phyloP scores from a whole-genome alignment of 805 yeast species.

The Ogataea philodendri region DNA sequence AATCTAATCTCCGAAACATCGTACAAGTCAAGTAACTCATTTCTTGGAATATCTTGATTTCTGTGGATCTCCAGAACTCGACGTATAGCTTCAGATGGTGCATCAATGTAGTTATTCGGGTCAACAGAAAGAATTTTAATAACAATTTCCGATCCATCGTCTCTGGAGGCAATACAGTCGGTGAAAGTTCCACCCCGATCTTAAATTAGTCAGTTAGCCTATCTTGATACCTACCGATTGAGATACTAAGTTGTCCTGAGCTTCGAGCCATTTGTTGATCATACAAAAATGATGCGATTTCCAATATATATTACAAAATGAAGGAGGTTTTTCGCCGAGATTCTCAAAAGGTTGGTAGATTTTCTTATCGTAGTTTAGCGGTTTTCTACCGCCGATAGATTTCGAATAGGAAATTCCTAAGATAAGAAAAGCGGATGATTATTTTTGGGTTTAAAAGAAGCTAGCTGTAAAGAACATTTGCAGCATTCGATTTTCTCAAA shows the following conservation, averaged over 20 bases:
- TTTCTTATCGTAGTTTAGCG: too few relatives aligned
- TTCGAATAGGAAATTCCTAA: neutral
- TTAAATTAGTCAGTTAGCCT: conserved; percentile 22
- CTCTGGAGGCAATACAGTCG: conserved; percentile 57
- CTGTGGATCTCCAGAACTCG: conserved; percentile 63
- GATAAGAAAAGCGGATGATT: neutral
- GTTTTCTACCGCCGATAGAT: neutral
- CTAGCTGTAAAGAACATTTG: too few relatives aligned
- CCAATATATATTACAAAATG: neutral
- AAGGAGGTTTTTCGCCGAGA: conserved; percentile 3
- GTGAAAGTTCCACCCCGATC: conserved; percentile 89
- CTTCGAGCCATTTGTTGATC: conserved; percentile 1
- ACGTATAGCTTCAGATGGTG: conserved; percentile 88
- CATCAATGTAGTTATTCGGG: conserved; percentile 81
- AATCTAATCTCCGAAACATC: conserved; percentile 67
- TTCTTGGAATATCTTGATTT: conserved; percentile 52
- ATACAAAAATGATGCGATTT: too few relatives aligned
- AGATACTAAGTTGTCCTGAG: conserved; percentile 2
- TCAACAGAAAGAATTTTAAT: conserved; percentile 83
- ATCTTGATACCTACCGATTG: conserved; percentile 1
- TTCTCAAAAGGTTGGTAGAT: too few relatives aligned
- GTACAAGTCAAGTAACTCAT: conserved; percentile 55
- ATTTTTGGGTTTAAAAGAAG: too few relatives aligned
- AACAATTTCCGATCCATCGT: conserved; percentile 54
- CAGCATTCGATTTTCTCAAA: too few relatives aligned